Evolutionary conservation across 257 asterid species (phyloP).

Genomic region (Nemophila menziesii): DNA sequence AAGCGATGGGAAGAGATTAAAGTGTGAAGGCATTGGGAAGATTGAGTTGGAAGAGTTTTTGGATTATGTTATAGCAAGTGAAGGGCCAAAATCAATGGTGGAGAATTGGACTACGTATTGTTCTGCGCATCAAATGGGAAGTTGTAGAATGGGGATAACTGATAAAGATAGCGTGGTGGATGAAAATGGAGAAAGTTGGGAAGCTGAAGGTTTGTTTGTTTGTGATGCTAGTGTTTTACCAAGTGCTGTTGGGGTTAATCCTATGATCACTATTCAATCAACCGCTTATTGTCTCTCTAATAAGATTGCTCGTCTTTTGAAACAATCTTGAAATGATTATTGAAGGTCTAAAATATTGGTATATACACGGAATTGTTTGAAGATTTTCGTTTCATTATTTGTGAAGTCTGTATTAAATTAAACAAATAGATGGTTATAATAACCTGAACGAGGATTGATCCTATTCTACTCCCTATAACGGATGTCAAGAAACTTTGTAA

Average conservation of each 20-base stretch:
- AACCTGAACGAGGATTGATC: no score
- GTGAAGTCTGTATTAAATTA: not conserved
- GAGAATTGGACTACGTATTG: conserved; percentile 48
- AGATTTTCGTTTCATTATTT: not conserved
- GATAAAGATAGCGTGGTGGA: conserved; percentile 61
- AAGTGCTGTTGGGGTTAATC: conserved; percentile 73
- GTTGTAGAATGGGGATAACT: conserved; percentile 65
- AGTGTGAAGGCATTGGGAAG: conserved; percentile 31
- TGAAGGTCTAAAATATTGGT: not conserved
- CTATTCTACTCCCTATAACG: no score
- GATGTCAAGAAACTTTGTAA: no score
- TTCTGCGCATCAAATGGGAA: conserved; percentile 94
- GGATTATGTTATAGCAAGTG: conserved; percentile 34
- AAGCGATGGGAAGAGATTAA: conserved; percentile 53
- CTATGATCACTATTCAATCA: conserved; percentile 80
- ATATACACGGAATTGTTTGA: not conserved
- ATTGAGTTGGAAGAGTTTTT: conserved; percentile 45
- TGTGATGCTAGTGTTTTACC: conserved; percentile 86
- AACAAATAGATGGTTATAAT: not conserved
- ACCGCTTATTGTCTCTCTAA: conserved; percentile 55
- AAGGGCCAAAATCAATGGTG: conserved; percentile 48
- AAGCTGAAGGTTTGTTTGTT: conserved; percentile 65
- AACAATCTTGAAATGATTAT: conserved; percentile 3
- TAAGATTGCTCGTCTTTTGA: conserved; percentile 34
- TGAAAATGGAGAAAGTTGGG: conserved; percentile 89